Evolutionary conservation across 2,329 filamentous ascomycete genomes (phyloP).

Genomic region (Hypoxylon sp.): DNA sequence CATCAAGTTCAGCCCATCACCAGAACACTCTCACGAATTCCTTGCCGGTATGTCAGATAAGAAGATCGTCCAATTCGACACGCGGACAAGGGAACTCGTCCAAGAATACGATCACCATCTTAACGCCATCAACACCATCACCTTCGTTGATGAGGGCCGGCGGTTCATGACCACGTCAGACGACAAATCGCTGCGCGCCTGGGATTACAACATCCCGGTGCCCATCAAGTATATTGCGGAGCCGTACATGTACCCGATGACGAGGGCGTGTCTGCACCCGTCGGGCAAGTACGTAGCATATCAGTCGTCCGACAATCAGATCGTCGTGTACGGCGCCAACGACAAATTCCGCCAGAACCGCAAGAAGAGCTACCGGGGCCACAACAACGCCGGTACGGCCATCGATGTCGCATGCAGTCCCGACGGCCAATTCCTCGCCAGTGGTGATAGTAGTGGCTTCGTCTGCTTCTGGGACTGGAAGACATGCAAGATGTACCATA

Average conservation of each 20-base stretch:
- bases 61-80: conserved; percentile 98
- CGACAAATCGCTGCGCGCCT: conserved; percentile 94
- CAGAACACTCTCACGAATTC: conserved; percentile 86
- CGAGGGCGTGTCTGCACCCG: conserved; percentile 85
- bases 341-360: conserved; percentile 98
- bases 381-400: conserved; percentile 94
- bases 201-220: conserved; percentile 98
- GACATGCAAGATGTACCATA: conserved; percentile 99
- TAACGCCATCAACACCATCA: conserved; percentile 97
- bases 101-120: conserved; percentile 99
- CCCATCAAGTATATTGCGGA: conserved; percentile 99
- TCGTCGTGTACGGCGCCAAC: conserved; percentile 92
- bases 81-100: conserved; percentile 80
- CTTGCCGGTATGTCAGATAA: conserved; percentile 98
- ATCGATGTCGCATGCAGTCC: conserved; percentile 90
- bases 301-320: conserved; percentile 94
- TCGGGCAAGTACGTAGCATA: conserved; percentile 94
- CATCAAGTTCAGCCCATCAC: conserved; percentile 88
- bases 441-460: conserved; percentile 88
- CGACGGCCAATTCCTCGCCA: conserved; percentile 91
- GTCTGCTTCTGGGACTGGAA: conserved; percentile 99
- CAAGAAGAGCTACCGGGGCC: conserved; percentile 95
- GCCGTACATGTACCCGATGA: conserved; percentile 97
- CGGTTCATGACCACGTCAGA: conserved; percentile 98
- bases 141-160: conserved; percentile 92